Evolutionary conservation across 2,329 filamentous ascomycete species (phyloP).

Genomic region (Emergomyces orientalis): DNA sequence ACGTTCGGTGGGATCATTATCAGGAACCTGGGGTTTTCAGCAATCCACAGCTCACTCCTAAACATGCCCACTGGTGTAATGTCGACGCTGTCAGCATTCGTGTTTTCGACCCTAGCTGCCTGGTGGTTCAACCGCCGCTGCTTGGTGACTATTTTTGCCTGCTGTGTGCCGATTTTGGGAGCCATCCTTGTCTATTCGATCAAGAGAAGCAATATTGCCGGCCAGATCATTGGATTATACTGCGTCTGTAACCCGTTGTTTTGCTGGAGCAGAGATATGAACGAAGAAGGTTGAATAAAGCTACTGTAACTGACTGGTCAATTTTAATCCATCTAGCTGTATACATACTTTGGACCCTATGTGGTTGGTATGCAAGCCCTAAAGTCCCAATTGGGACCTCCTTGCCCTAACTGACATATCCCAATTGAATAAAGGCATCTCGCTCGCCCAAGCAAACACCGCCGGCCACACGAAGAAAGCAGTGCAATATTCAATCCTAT

Average conservation of each 20-base stretch:
- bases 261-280: background rate
- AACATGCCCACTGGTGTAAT: slow-evolving; percentile 31
- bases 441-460: slow-evolving; percentile 23
- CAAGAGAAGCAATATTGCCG: slow-evolving; percentile 26
- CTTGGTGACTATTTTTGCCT: slow-evolving; percentile 25
- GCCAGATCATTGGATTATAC: slow-evolving; percentile 35
- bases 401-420: slow-evolving; percentile 3
- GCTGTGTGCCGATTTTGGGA: slow-evolving; percentile 25
- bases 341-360: slow-evolving; percentile 33
- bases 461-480: slow-evolving; percentile 36
- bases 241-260: slow-evolving; percentile 16
- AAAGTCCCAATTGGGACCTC: background rate
- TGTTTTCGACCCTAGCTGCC: slow-evolving; percentile 24
- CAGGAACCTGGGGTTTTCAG: slow-evolving; percentile 30
- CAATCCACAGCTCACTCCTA: slow-evolving; percentile 29
- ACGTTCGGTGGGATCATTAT: slow-evolving; percentile 34
- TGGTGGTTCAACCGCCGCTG: slow-evolving; percentile 25
- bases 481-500: slow-evolving; percentile 31
- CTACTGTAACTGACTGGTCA: background rate
- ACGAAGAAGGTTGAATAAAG: background rate
- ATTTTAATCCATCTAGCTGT: slow-evolving; percentile 17
- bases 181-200: slow-evolving; percentile 24
- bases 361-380: slow-evolving; percentile 18
- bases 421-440: slow-evolving; percentile 7
- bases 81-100: slow-evolving; percentile 26